Conservation (phyloP, 2,329 filamentous ascomycete species). For the Colletotrichum plurivorum region DNA sequence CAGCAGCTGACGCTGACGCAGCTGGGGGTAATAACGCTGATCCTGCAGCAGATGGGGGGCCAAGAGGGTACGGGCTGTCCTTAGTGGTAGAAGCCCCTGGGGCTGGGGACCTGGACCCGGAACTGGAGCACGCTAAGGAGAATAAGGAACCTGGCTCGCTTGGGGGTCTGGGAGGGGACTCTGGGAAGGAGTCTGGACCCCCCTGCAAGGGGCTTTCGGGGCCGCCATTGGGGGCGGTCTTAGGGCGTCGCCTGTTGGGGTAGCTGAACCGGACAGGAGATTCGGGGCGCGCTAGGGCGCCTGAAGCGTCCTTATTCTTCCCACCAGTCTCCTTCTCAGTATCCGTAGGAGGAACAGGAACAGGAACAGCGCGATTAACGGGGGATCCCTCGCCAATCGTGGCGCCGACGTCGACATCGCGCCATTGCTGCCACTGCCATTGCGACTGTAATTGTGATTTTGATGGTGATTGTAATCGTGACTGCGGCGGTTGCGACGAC, state of each 20-base stretch:
- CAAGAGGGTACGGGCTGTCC: slow-evolving; percentile 15
- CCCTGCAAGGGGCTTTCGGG: slow-evolving; percentile 37
- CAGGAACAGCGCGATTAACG: neutral
- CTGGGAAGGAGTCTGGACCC: neutral
- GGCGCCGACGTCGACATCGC: slow-evolving; percentile 13
- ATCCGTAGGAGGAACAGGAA: too few relatives aligned
- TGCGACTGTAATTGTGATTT: slow-evolving; percentile 14
- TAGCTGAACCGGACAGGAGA: slow-evolving; percentile 39
- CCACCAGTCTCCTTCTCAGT: too few relatives aligned
- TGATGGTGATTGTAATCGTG: too few relatives aligned
- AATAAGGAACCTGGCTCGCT: slow-evolving; percentile 38
- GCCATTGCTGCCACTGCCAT: slow-evolving; percentile 22
- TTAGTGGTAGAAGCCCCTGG: slow-evolving; percentile 38
- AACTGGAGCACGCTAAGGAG: slow-evolving; percentile 36
- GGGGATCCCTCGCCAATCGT: slow-evolving; percentile 16
- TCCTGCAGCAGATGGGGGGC: slow-evolving; percentile 35
- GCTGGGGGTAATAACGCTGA: slow-evolving; percentile 36
- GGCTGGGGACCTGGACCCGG: slow-evolving; percentile 35
- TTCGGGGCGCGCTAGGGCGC: slow-evolving; percentile 6
- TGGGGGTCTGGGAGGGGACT: slow-evolving; percentile 27
- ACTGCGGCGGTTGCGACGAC: neutral
- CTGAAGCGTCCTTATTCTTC: neutral
- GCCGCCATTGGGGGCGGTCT: slow-evolving; percentile 30
- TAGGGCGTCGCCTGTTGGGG: slow-evolving; percentile 35
- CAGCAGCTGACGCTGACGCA: slow-evolving; percentile 32